These are phyloP conservation scores for Pseudocercospora ulei DNA, from an alignment of 2,329 filamentous ascomycete genomes.

Conservation along the genomic window DNA sequence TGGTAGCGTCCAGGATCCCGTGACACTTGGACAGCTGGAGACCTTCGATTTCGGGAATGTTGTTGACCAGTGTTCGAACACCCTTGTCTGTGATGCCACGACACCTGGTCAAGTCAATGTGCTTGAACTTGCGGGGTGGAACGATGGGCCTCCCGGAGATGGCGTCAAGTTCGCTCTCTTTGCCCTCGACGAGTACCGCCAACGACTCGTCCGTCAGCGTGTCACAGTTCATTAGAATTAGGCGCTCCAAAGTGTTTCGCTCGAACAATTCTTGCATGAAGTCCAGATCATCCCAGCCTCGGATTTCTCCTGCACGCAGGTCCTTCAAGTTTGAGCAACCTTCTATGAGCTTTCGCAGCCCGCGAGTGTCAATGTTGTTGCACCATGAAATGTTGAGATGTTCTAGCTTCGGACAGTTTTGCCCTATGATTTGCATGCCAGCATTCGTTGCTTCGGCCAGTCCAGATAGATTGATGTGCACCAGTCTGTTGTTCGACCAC, in stretches of 20 bases:
- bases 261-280: conserved; percentile 67
- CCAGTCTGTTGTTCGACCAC: conserved; percentile 64
- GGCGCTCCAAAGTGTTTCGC: conserved; percentile 70
- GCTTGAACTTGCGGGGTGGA: conserved; percentile 65
- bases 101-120: conserved; percentile 78
- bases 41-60: conserved; percentile 70
- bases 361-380: conserved; percentile 67
- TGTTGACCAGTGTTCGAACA: conserved; percentile 59
- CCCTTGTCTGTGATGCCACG: conserved; percentile 60
- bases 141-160: conserved; percentile 68
- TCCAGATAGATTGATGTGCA: conserved; percentile 79
- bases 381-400: conserved; percentile 90
- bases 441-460: conserved; percentile 69
- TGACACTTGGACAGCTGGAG: conserved; percentile 71
- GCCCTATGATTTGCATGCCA: conserved; percentile 75
- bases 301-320: conserved; percentile 69
- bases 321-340: conserved; percentile 66
- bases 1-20: conserved; percentile 61
- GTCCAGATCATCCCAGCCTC: conserved; percentile 63
- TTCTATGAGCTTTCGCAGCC: conserved; percentile 61
- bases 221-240: conserved; percentile 69
- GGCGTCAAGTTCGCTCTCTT: conserved; percentile 67
- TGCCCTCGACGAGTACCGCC: conserved; percentile 62
- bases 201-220: conserved; percentile 69
- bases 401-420: conserved; percentile 72